A percentile compares a stretch with the other conserved stretches of the same genome.
Evolutionary conservation across 2,329 filamentous ascomycete genomes (phyloP).

Genomic region (Macrophomina tecta): DNA sequence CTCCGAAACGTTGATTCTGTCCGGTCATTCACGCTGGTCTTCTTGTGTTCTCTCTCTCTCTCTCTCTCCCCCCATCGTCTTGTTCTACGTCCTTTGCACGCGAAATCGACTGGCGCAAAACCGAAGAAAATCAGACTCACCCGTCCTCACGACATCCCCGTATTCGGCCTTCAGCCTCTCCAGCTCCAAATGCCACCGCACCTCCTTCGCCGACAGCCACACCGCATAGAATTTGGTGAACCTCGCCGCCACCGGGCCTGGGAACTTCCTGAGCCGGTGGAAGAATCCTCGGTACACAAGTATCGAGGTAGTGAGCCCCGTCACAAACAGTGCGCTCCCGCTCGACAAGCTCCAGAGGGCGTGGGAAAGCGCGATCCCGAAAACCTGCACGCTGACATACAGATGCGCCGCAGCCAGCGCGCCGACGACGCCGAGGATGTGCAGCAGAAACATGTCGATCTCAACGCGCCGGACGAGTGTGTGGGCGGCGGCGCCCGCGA

Average conservation of each 20-base stretch:
- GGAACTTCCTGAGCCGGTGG: slow-evolving; percentile 43
- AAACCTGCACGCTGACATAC: neutral
- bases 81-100: too few relatives aligned
- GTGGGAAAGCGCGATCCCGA: neutral
- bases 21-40: neutral
- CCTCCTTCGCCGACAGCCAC: neutral
- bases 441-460: slow-evolving; percentile 9
- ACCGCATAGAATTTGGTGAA: slow-evolving; percentile 34
- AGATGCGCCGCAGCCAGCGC: neutral
- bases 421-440: neutral
- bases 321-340: neutral
- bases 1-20: neutral
- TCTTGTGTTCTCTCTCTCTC: too few relatives aligned
- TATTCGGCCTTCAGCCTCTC: slow-evolving; percentile 8
- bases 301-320: neutral
- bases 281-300: slow-evolving; percentile 41
- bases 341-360: neutral
- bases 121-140: slow-evolving; percentile 35
- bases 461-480: neutral
- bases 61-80: too few relatives aligned
- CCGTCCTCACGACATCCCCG: slow-evolving; percentile 30
- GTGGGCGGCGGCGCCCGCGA: neutral
- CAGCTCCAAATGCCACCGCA: slow-evolving; percentile 26
- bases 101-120: neutral
- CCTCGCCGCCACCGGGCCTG: slow-evolving; percentile 43